Conservation (phyloP, 306 rosid species). For the Sindora glabra region DNA sequence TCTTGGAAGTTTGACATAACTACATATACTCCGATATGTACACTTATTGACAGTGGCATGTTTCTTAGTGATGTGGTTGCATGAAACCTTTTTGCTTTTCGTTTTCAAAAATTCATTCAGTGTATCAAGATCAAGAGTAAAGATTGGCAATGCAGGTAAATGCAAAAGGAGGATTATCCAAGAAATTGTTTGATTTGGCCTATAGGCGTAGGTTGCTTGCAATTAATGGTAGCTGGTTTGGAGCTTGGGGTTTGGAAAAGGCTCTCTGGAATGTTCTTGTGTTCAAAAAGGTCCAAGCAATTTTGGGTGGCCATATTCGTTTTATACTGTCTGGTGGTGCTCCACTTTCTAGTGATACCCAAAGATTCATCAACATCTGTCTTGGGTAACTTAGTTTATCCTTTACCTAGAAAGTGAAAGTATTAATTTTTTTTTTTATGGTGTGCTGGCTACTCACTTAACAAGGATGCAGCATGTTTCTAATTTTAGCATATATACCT, state of each 20-base stretch:
- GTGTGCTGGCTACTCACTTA: too few species aligned
- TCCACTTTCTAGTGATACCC: slow-evolving; percentile 87
- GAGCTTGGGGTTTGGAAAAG: slow-evolving; percentile 90
- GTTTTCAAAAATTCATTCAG: not conserved
- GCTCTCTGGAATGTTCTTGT: slow-evolving; percentile 69
- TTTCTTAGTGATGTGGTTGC: too few species aligned
- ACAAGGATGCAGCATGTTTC: too few species aligned
- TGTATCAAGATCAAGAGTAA: slow-evolving; percentile 7
- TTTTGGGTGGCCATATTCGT: slow-evolving; percentile 86
- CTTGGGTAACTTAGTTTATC: slow-evolving; percentile 41
- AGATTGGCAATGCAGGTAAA: slow-evolving; percentile 53
- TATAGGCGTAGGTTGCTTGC: slow-evolving; percentile 79
- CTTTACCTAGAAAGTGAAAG: not conserved
- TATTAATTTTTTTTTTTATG: not conserved
- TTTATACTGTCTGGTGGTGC: slow-evolving; percentile 93
- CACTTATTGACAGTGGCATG: too few species aligned
- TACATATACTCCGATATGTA: too few species aligned
- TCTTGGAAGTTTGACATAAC: slow-evolving; percentile 16
- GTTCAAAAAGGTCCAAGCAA: slow-evolving; percentile 77
- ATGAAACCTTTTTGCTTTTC: slow-evolving; percentile 6
- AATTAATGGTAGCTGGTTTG: slow-evolving; percentile 90
- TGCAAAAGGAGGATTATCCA: slow-evolving; percentile 69
- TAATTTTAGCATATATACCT: too few species aligned
- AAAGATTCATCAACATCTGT: slow-evolving; percentile 97
- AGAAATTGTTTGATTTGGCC: slow-evolving; percentile 81